Percentiles rank a stretch among this genome's conserved stretches.
phyloP scores from a whole-genome alignment of 2,329 filamentous ascomycete genomes.

The Cryphonectria nitschkei region DNA sequence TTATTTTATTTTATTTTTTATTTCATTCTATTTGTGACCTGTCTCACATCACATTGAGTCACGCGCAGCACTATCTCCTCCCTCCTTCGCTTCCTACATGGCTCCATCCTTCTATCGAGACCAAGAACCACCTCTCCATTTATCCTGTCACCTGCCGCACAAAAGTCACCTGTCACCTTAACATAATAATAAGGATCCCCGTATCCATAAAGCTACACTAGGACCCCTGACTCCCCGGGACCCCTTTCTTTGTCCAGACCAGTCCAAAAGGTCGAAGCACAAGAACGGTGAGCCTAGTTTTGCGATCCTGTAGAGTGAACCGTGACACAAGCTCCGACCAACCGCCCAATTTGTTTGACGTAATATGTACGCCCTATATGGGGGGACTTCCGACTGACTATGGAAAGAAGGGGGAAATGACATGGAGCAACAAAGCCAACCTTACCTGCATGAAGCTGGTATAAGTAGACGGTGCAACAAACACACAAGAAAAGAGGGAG shows the following conservation, averaged over 20 bases:
- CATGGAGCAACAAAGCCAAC: background rate
- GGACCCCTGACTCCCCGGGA: background rate
- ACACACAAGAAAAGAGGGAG: background rate
- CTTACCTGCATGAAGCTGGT: constrained; percentile 11
- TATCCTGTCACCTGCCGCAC: background rate
- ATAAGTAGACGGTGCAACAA: background rate
- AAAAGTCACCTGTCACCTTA: background rate
- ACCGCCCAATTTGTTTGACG: background rate
- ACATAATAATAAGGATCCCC: background rate
- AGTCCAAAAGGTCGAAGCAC: background rate
- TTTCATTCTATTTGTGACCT: background rate
- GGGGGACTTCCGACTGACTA: background rate
- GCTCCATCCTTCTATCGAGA: background rate
- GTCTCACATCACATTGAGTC: background rate
- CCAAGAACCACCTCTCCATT: no score
- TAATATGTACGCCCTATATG: background rate
- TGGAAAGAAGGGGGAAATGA: constrained; percentile 1
- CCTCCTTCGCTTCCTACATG: background rate
- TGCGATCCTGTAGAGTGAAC: background rate
- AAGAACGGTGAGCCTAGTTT: background rate
- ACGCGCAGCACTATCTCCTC: background rate
- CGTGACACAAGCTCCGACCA: background rate
- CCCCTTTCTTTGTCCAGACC: background rate
- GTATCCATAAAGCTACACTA: background rate
- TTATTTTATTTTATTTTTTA: background rate